These are phyloP conservation scores for Trametes cinnabarina DNA, from an alignment of 768 basidiomycete species.

Conservation along the genomic window DNA sequence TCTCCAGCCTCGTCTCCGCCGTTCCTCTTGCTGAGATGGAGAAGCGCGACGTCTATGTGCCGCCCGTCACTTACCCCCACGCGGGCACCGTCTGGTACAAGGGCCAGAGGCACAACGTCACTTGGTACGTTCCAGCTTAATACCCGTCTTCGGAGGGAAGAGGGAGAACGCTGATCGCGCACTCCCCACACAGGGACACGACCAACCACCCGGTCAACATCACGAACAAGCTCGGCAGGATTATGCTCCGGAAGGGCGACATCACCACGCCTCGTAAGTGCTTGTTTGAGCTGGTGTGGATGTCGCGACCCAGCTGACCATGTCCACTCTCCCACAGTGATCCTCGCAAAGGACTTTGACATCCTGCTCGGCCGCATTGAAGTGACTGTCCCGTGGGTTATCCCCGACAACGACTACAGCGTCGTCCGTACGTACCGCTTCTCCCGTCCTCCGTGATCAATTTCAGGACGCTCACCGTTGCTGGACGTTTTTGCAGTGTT, in stretches of 20 bases:
- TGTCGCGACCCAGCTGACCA: background rate
- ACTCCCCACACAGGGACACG: constrained; percentile 25
- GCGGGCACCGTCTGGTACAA: constrained; percentile 20
- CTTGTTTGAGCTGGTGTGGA: background rate
- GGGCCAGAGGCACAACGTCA: constrained; percentile 22
- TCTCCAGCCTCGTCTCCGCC: constrained; percentile 12
- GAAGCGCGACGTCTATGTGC: constrained; percentile 19
- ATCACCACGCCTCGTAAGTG: constrained; percentile 29
- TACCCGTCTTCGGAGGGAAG: no score
- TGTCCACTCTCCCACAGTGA: constrained; percentile 26
- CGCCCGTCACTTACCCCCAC: constrained; percentile 20
- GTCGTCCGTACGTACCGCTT: constrained; percentile 45
- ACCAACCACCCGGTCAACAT: constrained; percentile 37
- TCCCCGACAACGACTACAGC: constrained; percentile 30
- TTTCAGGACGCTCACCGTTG: no score
- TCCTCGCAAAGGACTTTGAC: constrained; percentile 36
- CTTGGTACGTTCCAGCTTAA: constrained; percentile 17
- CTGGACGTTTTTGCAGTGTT: no score
- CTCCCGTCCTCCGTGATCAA: no score
- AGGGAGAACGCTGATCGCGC: background rate
- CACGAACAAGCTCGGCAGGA: constrained; percentile 31
- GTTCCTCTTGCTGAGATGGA: constrained; percentile 3
- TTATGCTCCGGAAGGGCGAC: constrained; percentile 24
- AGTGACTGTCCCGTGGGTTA: constrained; percentile 38
- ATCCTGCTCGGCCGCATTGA: constrained; percentile 35